A percentile compares a stretch with the other conserved stretches of the same genome.
Conservation (phyloP, 768 basidiomycete species). For the Calocera viscosa region DNA sequence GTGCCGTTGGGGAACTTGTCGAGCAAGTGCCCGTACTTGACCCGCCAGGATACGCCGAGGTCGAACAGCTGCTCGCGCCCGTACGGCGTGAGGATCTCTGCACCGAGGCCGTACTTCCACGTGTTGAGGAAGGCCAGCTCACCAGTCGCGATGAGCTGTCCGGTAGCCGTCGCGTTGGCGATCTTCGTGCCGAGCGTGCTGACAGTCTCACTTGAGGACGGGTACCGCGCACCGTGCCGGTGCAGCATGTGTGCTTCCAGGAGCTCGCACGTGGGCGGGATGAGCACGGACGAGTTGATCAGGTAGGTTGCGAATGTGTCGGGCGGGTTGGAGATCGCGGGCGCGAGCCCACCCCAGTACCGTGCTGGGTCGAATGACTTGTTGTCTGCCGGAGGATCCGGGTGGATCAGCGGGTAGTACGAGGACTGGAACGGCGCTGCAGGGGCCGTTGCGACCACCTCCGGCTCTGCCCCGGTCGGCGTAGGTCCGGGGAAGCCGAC, state of each 20-base stretch:
- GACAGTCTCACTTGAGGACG: neutral
- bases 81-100: conserved; percentile 61
- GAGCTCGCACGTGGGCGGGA: neutral
- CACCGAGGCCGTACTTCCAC: conserved; percentile 20
- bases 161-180: conserved; percentile 8
- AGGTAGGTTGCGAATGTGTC: neutral
- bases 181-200: neutral
- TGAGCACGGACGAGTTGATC: neutral
- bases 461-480: conserved; percentile 60
- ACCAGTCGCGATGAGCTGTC: neutral
- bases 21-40: conserved; percentile 38
- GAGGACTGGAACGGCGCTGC: conserved; percentile 48
- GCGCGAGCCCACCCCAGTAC: neutral
- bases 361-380: conserved; percentile 9
- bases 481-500: conserved; percentile 41
- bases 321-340: neutral
- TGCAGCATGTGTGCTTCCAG: conserved; percentile 7
- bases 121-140: neutral
- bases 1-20: conserved; percentile 25
- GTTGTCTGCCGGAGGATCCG: conserved; percentile 23
- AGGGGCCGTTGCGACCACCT: conserved; percentile 58
- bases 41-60: conserved; percentile 51
- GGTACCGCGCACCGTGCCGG: conserved; percentile 6
- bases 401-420: conserved; percentile 33
- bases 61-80: conserved; percentile 78